These are phyloP conservation scores for Triglochin maritima DNA, from an alignment of 106 monocot species.

Conservation along the genomic window DNA sequence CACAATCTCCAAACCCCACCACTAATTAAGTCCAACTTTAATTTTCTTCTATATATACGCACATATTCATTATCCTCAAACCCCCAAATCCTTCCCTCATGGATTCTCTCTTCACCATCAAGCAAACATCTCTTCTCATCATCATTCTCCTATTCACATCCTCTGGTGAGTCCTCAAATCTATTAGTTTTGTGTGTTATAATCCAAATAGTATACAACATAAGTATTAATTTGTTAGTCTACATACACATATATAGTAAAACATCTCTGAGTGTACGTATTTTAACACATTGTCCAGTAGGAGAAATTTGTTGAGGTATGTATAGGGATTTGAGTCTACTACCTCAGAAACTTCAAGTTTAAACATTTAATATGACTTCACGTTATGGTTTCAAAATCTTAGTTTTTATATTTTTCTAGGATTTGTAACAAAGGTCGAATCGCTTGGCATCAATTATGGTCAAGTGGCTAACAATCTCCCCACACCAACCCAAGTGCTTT, in stretches of 20 bases:
- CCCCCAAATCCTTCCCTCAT: neutral
- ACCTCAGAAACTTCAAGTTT: no score
- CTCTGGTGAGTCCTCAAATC: neutral
- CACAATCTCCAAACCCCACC: neutral
- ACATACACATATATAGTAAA: no score
- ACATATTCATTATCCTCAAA: neutral
- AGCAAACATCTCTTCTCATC: neutral
- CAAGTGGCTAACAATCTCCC: constrained; percentile 11
- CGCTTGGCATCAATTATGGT: constrained; percentile 7
- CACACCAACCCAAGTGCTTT: neutral
- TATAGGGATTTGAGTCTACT: no score
- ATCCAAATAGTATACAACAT: no score
- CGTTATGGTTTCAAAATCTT: no score
- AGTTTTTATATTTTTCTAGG: neutral
- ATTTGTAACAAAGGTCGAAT: neutral
- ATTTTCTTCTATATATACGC: neutral
- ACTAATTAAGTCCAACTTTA: neutral
- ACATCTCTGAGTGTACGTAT: no score
- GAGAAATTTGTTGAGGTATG: no score
- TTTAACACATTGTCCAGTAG: no score
- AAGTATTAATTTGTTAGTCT: no score
- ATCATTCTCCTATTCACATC: neutral
- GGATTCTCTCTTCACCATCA: neutral
- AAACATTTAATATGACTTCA: no score
- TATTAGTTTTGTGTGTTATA: no score